Evolutionary conservation across 2,329 filamentous ascomycete genomes (phyloP).

Genomic region (Myriosclerotinia duriaeana): DNA sequence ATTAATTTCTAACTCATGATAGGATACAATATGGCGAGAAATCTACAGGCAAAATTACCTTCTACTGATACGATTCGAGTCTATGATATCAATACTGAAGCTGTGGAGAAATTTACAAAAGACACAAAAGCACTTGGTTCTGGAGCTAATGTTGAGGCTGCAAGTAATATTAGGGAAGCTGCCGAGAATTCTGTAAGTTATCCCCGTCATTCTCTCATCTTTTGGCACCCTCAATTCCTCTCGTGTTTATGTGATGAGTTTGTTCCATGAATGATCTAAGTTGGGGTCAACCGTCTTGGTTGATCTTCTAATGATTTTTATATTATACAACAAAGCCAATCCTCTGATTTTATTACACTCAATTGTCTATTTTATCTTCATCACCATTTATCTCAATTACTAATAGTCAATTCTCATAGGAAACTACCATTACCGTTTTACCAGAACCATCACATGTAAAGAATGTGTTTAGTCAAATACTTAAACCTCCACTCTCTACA

Average conservation of each 20-base stretch:
- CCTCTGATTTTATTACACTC: slow-evolving; percentile 34
- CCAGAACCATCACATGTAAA: slow-evolving; percentile 88
- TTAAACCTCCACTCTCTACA: slow-evolving; percentile 57
- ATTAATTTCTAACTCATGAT: slow-evolving; percentile 29
- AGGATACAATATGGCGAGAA: slow-evolving; percentile 74
- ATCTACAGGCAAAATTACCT: slow-evolving; percentile 65
- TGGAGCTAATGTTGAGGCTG: slow-evolving; percentile 54
- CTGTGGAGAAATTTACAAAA: slow-evolving; percentile 55
- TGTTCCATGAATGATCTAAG: slow-evolving; percentile 40
- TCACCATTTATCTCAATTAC: background rate
- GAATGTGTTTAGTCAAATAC: slow-evolving; percentile 74
- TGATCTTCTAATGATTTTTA: slow-evolving; percentile 37
- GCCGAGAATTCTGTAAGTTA: slow-evolving; percentile 64
- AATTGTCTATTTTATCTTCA: background rate
- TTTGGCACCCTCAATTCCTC: slow-evolving; percentile 6
- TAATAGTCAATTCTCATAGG: slow-evolving; percentile 50
- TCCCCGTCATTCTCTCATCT: slow-evolving; percentile 13
- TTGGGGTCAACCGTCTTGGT: slow-evolving; percentile 37
- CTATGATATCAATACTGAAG: slow-evolving; percentile 62
- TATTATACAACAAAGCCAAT: slow-evolving; percentile 39
- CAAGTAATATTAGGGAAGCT: slow-evolving; percentile 58
- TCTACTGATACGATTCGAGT: slow-evolving; percentile 61
- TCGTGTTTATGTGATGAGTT: slow-evolving; percentile 37
- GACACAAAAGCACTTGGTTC: slow-evolving; percentile 43
- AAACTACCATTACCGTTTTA: slow-evolving; percentile 82